These are phyloP conservation scores for Cetradonia linearis DNA, from an alignment of 495 filamentous ascomycete genomes.

Conservation along the genomic window DNA sequence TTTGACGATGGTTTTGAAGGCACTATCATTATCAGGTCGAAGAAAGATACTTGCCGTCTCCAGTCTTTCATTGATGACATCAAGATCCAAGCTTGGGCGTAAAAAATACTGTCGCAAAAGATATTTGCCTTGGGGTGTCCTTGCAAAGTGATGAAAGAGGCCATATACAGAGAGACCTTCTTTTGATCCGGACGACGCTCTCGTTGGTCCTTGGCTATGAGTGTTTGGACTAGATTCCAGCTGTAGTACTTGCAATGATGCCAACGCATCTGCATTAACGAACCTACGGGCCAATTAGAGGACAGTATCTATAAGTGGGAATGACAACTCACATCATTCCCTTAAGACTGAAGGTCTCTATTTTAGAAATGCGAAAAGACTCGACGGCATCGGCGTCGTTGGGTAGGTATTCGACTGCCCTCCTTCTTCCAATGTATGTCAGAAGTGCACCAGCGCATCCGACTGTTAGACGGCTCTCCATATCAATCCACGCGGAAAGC, in stretches of 20 bases:
- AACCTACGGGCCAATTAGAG: slow-evolving; percentile 44
- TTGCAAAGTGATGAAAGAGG: slow-evolving; percentile 65
- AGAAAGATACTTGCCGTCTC: slow-evolving; percentile 58
- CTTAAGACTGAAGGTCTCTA: slow-evolving; percentile 70
- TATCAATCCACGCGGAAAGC: slow-evolving; percentile 62
- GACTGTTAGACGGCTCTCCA: slow-evolving; percentile 63
- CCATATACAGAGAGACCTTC: slow-evolving; percentile 87
- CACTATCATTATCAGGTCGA: slow-evolving; percentile 53
- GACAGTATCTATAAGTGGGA: no score
- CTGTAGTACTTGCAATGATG: slow-evolving; percentile 77
- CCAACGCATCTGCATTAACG: slow-evolving; percentile 67
- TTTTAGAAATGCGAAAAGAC: slow-evolving; percentile 47
- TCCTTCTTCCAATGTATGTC: slow-evolving; percentile 63
- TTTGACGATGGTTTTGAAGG: slow-evolving; percentile 47
- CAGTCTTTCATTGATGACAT: slow-evolving; percentile 64
- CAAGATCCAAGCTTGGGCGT: slow-evolving; percentile 60
- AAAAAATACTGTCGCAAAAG: slow-evolving; percentile 76
- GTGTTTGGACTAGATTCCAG: slow-evolving; percentile 77
- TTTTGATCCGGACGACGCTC: slow-evolving; percentile 60
- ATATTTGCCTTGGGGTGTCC: slow-evolving; percentile 69
- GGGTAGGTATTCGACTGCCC: slow-evolving; percentile 47
- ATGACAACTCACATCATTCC: slow-evolving; percentile 65
- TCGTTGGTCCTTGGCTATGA: slow-evolving; percentile 67
- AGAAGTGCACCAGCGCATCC: slow-evolving; percentile 84
- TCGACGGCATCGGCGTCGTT: slow-evolving; percentile 39